A percentile compares a stretch with the other conserved stretches of the same genome.
Evolutionary conservation across 2,329 filamentous ascomycete species (phyloP).

Genomic region (Microascus cirrosus): DNA sequence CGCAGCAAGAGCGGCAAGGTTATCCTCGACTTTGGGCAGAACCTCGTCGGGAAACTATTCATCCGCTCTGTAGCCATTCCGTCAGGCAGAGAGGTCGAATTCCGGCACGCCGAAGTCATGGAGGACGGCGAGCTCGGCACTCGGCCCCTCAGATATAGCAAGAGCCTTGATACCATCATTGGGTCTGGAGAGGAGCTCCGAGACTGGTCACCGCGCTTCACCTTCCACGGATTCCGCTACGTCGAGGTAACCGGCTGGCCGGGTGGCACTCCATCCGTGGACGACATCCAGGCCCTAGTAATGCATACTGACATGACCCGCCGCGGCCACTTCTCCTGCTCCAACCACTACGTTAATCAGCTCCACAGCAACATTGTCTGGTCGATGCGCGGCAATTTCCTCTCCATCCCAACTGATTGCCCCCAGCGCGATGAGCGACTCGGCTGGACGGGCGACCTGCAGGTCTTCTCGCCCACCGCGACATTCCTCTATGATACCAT

Average conservation of each 20-base stretch:
- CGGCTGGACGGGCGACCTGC: slow-evolving; percentile 40
- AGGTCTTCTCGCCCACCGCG: slow-evolving; percentile 36
- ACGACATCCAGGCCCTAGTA: slow-evolving; percentile 16
- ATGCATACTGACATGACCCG: slow-evolving; percentile 41
- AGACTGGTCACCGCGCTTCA: slow-evolving; percentile 34
- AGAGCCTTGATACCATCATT: slow-evolving; percentile 26
- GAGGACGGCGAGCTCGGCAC: slow-evolving; percentile 31
- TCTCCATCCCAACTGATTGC: slow-evolving; percentile 46
- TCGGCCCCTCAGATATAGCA: slow-evolving; percentile 27
- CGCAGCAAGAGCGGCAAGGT: too few species aligned
- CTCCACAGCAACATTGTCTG: slow-evolving; percentile 43
- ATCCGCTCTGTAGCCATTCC: slow-evolving; percentile 23
- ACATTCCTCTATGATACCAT: slow-evolving; percentile 41
- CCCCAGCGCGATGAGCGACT: slow-evolving; percentile 43
- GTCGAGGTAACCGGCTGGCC: slow-evolving; percentile 33
- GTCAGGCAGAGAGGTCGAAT: slow-evolving; percentile 24
- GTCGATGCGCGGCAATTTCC: slow-evolving; percentile 48
- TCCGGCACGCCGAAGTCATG: slow-evolving; percentile 44
- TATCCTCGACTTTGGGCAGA: slow-evolving; percentile 49
- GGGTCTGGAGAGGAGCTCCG: slow-evolving; percentile 9
- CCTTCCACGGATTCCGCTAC: slow-evolving; percentile 42
- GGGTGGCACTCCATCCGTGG: slow-evolving; percentile 9
- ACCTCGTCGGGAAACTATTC: slow-evolving; percentile 38
- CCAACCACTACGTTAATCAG: slow-evolving; percentile 36
- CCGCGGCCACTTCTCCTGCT: slow-evolving; percentile 39